A percentile compares a stretch with the other conserved stretches of the same genome.
Evolutionary conservation across 345 rosid species (phyloP).

Genomic region (Eucalyptus rudis): DNA sequence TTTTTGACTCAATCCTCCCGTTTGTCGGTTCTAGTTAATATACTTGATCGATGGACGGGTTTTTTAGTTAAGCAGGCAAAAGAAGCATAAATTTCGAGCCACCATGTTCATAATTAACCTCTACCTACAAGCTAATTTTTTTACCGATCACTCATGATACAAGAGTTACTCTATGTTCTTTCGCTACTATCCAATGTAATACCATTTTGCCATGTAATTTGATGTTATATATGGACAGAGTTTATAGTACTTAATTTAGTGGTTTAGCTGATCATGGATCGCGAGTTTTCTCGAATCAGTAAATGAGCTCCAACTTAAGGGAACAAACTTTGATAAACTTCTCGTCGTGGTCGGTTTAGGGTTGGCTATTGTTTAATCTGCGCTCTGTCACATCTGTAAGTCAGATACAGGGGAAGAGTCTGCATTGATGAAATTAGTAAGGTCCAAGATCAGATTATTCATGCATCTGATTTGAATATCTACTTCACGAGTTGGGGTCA

Average conservation of each 20-base stretch:
- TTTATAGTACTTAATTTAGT: rapidly evolving
- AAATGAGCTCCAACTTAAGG: neutral
- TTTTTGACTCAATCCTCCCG: rapidly evolving
- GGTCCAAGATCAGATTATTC: neutral
- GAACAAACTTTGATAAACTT: neutral
- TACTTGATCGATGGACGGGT: rapidly evolving
- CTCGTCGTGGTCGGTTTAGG: neutral
- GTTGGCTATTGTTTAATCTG: neutral
- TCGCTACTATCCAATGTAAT: neutral
- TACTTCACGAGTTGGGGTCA: neutral
- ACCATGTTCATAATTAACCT: neutral
- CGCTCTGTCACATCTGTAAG: neutral
- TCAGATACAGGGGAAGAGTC: neutral
- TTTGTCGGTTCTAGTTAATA: neutral
- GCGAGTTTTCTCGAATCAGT: neutral
- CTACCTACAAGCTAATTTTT: neutral
- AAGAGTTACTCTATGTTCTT: rapidly evolving
- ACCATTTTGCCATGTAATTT: rapidly evolving
- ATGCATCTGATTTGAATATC: neutral
- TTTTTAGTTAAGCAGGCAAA: neutral
- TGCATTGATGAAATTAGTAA: neutral
- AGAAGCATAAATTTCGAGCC: neutral
- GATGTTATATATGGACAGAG: neutral
- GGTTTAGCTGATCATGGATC: neutral
- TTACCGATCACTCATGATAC: rapidly evolving